These are phyloP conservation scores for Coleophoma crateriformis DNA, from an alignment of 2,329 filamentous ascomycete genomes.

Conservation along the genomic window DNA sequence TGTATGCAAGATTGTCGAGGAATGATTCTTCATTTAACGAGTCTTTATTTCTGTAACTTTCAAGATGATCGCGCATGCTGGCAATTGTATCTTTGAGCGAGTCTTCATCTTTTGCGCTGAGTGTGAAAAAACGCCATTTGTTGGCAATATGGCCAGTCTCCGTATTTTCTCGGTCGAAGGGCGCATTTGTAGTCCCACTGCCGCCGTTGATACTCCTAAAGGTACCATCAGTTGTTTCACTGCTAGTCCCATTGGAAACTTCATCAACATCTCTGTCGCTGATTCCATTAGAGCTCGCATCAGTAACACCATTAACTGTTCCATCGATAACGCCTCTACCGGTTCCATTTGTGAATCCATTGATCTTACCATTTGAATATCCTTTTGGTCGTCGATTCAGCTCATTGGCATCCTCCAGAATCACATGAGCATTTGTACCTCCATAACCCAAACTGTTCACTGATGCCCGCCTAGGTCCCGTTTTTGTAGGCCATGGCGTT, in stretches of 20 bases:
- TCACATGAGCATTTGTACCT: constrained; percentile 24
- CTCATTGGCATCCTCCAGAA: constrained; percentile 20
- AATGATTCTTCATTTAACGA: not conserved
- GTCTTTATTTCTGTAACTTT: not conserved
- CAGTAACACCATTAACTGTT: too few species aligned
- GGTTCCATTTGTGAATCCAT: too few species aligned
- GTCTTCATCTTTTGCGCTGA: not conserved
- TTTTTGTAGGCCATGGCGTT: constrained; percentile 6
- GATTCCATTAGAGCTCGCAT: not conserved
- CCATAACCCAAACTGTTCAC: constrained; percentile 15
- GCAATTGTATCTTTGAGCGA: not conserved
- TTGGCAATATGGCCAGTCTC: not conserved
- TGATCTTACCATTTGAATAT: not conserved
- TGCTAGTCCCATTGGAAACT: not conserved
- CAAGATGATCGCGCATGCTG: not conserved
- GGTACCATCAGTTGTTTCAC: not conserved
- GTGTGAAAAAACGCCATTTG: not conserved
- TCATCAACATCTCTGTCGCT: not conserved
- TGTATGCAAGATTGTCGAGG: constrained; percentile 1
- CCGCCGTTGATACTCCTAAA: not conserved
- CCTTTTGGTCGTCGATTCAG: not conserved
- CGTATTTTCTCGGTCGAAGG: not conserved
- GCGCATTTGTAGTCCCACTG: not conserved
- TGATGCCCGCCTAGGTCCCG: constrained; percentile 2
- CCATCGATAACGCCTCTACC: too few species aligned